Evolutionary conservation across 192 early-diverging fungal species (phyloP), one percentile per base, ranked within the genome.

Genomic region (Podila epicladia): DNA sequence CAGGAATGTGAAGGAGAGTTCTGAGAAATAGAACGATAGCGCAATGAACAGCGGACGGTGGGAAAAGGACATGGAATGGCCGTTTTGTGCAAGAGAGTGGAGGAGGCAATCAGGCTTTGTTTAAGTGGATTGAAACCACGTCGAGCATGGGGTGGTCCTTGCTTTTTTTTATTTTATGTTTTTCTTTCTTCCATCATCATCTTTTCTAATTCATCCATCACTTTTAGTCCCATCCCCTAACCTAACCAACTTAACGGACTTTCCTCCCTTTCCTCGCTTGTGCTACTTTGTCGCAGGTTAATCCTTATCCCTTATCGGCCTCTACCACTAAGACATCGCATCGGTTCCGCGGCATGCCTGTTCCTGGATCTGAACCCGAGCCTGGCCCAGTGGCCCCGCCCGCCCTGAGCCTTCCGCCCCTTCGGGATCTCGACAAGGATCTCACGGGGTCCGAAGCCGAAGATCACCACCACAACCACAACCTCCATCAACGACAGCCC

Each of bases 351-450:
- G n/a, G 53, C n/a, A 55, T 55, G 53, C 53, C 24, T 55, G 53
- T 55, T 55, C 53, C 53, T 55, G 53, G 53, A 55, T 55, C 53
- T 9, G 53, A 55, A 55, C 22, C 53, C 53, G 53, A 55, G n/a
- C 24, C 53, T n/a, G 53, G 53, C 24, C 53, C 53, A n/a, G 53
- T n/a, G 7, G n/a, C 53, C 53, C n/a, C 24, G 6, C 53, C 53
- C 22, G 53, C 53, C 53, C 53, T 55, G n/a, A 55, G n/a, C 53
- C 53, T 55, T 26, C 53, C 53, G 4, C 24, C 53, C 24, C 53
- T 55, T 26, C 53, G 53, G n/a, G 53, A 55, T 26, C 53, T 55
- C 53, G 53, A 55, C 22, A 55, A 55, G 53, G 24, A 26, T 3
- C 53, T 55, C 22, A 26, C n/a, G 17, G 53, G 53, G 20, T n/a